A percentile compares a stretch with the other conserved stretches of the same genome.
phyloP scores from a whole-genome alignment of 257 asterid genomes.

The Linderniella brevidens region DNA sequence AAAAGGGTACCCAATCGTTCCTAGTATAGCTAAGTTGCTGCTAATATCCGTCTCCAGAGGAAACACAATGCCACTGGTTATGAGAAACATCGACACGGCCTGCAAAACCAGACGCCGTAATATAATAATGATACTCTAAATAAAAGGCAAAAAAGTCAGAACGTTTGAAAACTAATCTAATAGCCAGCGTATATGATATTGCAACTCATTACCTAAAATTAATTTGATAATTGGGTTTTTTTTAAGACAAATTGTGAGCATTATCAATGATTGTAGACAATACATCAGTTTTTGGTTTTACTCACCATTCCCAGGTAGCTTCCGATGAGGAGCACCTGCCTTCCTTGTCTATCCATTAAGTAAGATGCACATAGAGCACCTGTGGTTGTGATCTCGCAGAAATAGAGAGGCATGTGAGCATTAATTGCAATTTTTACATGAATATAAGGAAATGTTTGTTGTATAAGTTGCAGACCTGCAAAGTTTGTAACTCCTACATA shows the following conservation, averaged over 20 bases:
- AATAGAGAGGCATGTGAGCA: not conserved
- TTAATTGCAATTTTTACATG: not conserved
- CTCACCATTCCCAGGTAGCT: constrained; percentile 80
- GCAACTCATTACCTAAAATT: too few relatives aligned
- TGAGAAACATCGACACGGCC: constrained; percentile 63
- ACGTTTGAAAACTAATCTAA: too few relatives aligned
- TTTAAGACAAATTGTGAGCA: too few relatives aligned
- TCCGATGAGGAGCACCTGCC: constrained; percentile 56
- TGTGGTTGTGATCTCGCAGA: constrained; percentile 15
- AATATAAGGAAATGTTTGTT: constrained; percentile 3
- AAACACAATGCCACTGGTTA: constrained; percentile 37
- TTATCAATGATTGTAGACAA: not conserved
- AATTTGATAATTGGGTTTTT: too few relatives aligned
- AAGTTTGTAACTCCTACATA: constrained; percentile 55
- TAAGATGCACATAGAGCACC: constrained; percentile 67
- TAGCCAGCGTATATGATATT: too few relatives aligned
- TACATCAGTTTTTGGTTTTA: not conserved
- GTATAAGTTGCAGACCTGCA: constrained; percentile 36
- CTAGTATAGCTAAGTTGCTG: constrained; percentile 46
- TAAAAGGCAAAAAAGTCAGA: not conserved
- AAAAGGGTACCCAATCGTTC: constrained; percentile 46
- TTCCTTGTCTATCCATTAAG: constrained; percentile 74
- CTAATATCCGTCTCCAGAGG: constrained; percentile 35
- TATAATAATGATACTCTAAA: not conserved
- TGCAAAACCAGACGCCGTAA: constrained; percentile 12